Conservation (phyloP, 2,329 filamentous ascomycete species). For the Aaosphaeria arxii region DNA sequence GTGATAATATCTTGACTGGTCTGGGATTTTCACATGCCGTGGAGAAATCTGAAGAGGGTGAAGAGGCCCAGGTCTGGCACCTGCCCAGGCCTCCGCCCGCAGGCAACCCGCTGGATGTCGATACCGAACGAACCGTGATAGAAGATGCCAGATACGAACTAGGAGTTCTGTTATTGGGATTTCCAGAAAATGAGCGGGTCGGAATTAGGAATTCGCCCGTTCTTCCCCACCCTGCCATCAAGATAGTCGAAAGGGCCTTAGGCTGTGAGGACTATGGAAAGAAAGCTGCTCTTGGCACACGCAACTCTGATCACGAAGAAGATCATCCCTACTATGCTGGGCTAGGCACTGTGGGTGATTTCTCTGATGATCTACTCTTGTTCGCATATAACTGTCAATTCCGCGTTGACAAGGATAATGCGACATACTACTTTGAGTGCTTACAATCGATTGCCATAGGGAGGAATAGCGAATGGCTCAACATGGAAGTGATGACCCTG, state of each 20-base stretch:
- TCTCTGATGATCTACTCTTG: slow-evolving; percentile 58
- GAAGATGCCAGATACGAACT: slow-evolving; percentile 62
- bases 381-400: slow-evolving; percentile 63
- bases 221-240: slow-evolving; percentile 34
- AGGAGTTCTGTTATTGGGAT: slow-evolving; percentile 48
- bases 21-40: slow-evolving; percentile 52
- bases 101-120: slow-evolving; percentile 15
- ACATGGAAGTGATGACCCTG: slow-evolving; percentile 56
- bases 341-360: slow-evolving; percentile 61
- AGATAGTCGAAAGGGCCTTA: slow-evolving; percentile 37
- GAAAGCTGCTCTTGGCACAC: slow-evolving; percentile 17
- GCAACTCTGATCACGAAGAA: slow-evolving; percentile 28
- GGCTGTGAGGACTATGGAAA: slow-evolving; percentile 38
- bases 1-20: slow-evolving; percentile 55
- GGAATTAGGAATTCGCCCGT: slow-evolving; percentile 26
- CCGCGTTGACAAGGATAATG: slow-evolving; percentile 52
- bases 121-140: slow-evolving; percentile 35
- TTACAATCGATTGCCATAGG: slow-evolving; percentile 58
- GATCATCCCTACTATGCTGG: slow-evolving; percentile 55
- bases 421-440: slow-evolving; percentile 63
- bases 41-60: slow-evolving; percentile 27
- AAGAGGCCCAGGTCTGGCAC: slow-evolving; percentile 26
- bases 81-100: slow-evolving; percentile 25
- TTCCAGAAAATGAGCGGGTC: slow-evolving; percentile 25
- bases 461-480: slow-evolving; percentile 56